phyloP scores from a whole-genome alignment of 2,329 filamentous ascomycete species.

The Leptosphaerulina australis region DNA sequence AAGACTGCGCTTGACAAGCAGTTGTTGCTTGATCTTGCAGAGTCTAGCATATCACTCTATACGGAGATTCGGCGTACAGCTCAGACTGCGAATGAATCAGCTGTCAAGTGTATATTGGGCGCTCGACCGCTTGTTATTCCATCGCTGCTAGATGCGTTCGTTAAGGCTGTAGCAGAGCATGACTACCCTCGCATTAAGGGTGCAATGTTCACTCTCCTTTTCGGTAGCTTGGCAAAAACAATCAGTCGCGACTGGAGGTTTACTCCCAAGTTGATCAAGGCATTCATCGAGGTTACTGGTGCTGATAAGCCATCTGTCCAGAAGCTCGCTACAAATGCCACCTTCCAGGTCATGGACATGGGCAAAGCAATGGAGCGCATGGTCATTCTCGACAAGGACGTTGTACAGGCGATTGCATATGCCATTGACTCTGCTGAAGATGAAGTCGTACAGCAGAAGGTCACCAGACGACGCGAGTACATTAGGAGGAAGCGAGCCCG shows the following conservation, averaged over 20 bases:
- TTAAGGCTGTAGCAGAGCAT: conserved; percentile 75
- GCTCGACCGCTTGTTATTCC: conserved; percentile 89
- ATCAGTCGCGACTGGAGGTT: conserved; percentile 93
- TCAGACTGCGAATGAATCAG: conserved; percentile 89
- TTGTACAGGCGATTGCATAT: conserved; percentile 68
- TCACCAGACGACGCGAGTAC: conserved; percentile 71
- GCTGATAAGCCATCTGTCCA: conserved; percentile 96
- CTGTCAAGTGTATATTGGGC: conserved; percentile 87
- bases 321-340: conserved; percentile 77
- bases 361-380: conserved; percentile 86
- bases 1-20: conserved; percentile 89
- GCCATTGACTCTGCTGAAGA: conserved; percentile 43
- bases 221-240: conserved; percentile 86
- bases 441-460: conserved; percentile 64
- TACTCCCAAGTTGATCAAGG: conserved; percentile 83
- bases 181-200: conserved; percentile 95
- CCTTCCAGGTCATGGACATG: conserved; percentile 90
- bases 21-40: conserved; percentile 82
- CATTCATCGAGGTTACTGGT: conserved; percentile 87
- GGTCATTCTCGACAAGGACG: conserved; percentile 76
- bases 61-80: conserved; percentile 95
- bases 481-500: conserved; percentile 75
- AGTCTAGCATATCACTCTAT: conserved; percentile 89
- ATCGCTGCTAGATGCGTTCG: conserved; percentile 78
- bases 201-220: conserved; percentile 86